A percentile compares a stretch with the other conserved stretches of the same genome.
phyloP scores from a whole-genome alignment of 805 yeast species.

The Candida jianshihensis region DNA sequence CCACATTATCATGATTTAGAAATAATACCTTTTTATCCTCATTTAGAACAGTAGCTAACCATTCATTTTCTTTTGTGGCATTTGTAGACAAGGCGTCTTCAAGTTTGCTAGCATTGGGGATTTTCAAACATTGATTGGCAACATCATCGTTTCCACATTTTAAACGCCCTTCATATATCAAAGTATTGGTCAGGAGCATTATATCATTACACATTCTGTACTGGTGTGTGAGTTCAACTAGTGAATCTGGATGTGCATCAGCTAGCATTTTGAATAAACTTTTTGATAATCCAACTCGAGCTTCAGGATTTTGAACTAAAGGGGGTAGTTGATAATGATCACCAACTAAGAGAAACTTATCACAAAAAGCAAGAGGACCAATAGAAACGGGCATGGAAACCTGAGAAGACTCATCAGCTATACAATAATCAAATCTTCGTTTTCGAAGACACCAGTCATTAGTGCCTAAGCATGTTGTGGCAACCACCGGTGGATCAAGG shows the following conservation, averaged over 20 bases:
- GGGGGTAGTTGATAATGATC: constrained; percentile 95
- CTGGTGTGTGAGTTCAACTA: constrained; percentile 74
- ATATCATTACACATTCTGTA: constrained; percentile 91
- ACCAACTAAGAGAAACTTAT: constrained; percentile 87
- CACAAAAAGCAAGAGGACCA: constrained; percentile 77
- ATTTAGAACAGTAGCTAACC: constrained; percentile 55
- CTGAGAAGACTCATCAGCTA: constrained; percentile 95
- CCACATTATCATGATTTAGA: constrained; percentile 67
- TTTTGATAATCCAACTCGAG: constrained; percentile 52
- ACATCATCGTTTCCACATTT: constrained; percentile 68
- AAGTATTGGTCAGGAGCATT: constrained; percentile 71
- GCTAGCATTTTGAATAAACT: constrained; percentile 75
- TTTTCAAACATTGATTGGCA: constrained; percentile 45
- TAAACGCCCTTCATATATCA: constrained; percentile 70
- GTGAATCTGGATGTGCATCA: constrained; percentile 63
- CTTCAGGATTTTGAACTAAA: constrained; percentile 61
- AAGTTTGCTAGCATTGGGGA: constrained; percentile 33
- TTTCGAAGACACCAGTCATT: constrained; percentile 51
- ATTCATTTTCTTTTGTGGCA: constrained; percentile 21
- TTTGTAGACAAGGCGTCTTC: constrained; percentile 3
- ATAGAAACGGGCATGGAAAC: constrained; percentile 85
- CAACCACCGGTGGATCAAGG: constrained; percentile 65
- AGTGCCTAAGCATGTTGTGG: constrained; percentile 81
- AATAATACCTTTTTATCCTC: constrained; percentile 62
- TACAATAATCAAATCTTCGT: constrained; percentile 79